Evolutionary conservation across 441 rosid genomes (phyloP).

Genomic region (Sinapis alba): DNA sequence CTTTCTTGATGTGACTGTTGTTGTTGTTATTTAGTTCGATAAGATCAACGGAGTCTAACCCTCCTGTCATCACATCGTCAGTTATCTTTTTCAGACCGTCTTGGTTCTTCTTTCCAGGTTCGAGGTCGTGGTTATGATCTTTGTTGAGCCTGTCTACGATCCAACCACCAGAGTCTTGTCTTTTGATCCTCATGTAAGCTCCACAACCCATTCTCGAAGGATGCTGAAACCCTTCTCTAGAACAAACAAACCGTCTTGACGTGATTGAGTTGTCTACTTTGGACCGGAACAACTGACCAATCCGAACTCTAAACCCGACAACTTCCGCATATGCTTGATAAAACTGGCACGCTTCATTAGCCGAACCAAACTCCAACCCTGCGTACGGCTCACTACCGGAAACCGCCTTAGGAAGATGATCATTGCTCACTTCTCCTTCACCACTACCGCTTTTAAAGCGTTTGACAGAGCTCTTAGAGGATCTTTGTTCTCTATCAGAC

Average conservation of each 20-base stretch:
- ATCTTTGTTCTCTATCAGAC: conserved; percentile 45
- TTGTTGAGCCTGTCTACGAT: conserved; percentile 69
- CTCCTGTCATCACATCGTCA: conserved; percentile 48
- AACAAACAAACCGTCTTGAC: conserved; percentile 89
- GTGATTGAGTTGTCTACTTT: conserved; percentile 78
- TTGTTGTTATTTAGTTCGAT: conserved; percentile 40
- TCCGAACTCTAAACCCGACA: conserved; percentile 71
- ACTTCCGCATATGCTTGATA: conserved; percentile 61
- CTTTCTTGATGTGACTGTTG: conserved; percentile 35
- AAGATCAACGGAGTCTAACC: conserved; percentile 49
- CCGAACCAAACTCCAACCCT: conserved; percentile 64
- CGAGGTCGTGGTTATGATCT: conserved; percentile 77
- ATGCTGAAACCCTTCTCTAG: conserved; percentile 91
- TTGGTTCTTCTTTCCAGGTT: conserved; percentile 41
- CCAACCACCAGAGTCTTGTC: conserved; percentile 76
- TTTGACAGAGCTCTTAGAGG: conserved; percentile 48
- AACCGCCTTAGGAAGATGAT: conserved; percentile 18
- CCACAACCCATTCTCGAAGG: conserved; percentile 89
- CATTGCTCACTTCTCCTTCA: conserved; percentile 36
- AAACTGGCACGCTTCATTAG: conserved; percentile 71
- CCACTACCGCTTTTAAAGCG: conserved; percentile 45
- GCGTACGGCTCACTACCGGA: conserved; percentile 48
- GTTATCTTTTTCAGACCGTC: conserved; percentile 53
- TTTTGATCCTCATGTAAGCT: conserved; percentile 87
- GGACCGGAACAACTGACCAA: conserved; percentile 82